Evolutionary conservation across 1,139 yeast genomes (phyloP).

Genomic region (Pichia norvegensis): DNA sequence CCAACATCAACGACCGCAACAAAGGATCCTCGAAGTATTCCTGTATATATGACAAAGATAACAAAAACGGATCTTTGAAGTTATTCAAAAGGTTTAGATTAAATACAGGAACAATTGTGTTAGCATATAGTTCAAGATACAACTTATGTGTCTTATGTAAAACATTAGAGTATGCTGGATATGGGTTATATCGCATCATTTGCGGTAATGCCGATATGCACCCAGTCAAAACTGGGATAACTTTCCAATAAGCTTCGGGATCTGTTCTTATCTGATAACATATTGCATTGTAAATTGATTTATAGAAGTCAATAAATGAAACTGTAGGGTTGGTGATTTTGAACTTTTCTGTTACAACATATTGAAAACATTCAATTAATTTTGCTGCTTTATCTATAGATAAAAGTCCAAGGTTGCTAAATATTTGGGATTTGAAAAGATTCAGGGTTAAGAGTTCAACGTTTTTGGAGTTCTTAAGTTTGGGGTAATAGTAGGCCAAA

Average conservation of each 20-base stretch:
- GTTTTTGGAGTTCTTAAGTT: constrained; percentile 50
- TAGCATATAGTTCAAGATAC: constrained; percentile 14
- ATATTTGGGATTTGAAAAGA: constrained; percentile 40
- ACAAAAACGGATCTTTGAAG: constrained; percentile 10
- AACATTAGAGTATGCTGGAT: constrained; percentile 20
- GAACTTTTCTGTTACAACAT: constrained; percentile 44
- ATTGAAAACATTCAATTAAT: constrained; percentile 44
- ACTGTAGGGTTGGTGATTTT: constrained; percentile 57
- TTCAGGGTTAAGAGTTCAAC: constrained; percentile 44
- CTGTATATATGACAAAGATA: constrained; percentile 16
- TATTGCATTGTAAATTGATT: constrained; percentile 33
- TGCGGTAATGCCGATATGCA: constrained; percentile 34
- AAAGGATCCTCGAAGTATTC: constrained; percentile 17
- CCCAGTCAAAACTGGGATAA: constrained; percentile 51
- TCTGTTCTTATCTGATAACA: constrained; percentile 1
- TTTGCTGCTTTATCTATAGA: constrained; percentile 29
- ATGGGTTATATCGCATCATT: constrained; percentile 18
- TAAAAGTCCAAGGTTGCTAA: constrained; percentile 17
- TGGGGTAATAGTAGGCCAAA: constrained; percentile 54
- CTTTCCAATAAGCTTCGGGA: constrained; percentile 41
- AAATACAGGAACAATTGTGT: constrained; percentile 3
- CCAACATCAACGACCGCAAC: constrained; percentile 15
- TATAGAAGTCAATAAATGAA: constrained; percentile 44
- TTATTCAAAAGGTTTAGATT: constrained; percentile 4
- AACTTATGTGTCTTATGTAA: constrained; percentile 18